Base-by-base conservation (phyloP, 768 basidiomycete genomes). In the Hirschioporus abietinus region DNA sequence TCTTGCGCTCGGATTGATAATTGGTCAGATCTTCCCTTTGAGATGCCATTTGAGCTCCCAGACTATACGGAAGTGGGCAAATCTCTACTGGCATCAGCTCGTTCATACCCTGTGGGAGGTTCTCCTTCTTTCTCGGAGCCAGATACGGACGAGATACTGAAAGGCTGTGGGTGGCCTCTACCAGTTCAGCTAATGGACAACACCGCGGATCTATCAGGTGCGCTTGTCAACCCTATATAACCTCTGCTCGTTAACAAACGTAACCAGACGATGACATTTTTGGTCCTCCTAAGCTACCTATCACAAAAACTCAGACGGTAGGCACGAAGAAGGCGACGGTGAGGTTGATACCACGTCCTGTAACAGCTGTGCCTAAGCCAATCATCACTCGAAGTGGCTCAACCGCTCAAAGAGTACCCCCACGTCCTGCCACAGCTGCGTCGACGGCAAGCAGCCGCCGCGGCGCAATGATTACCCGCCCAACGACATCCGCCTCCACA, bases 1-100 rank as follows among this genome's bases (percentile, higher is more conserved):
- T 61, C 17, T 66, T 26, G 17, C 23, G 60, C 10, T n/a, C 20
- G 6, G 26, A 24, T 27, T 66, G 12, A 30, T 23, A 9, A 30
- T n/a, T 8, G 12, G 15, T 12, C 60, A 84, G 84, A 80, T 23
- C 68, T 69, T 57, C 76, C 78, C 7, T 86, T 80, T 65, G 80
- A 81, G 65, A 81, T 81, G 17, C 76, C 76, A 6, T 84, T 85
- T 65, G 83, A 83, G 63, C 74, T 84, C 71, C 84, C 84, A 17
- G 76, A 86, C 65, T 86, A 83, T 68, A 79, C 73, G 69, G 73
- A 76, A 27, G 70, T 82, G 23, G 84, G 84, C 0, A 71, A 71
- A 30, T 72, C 68, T 4, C 58, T 85, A 1, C 76, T 80, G 63
- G 69, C 74, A 9, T 70, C 79, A 26, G 78, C 77, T 63, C 79